Evolutionary conservation across 2,329 filamentous ascomycete species (phyloP).

Genomic region (Metarhizium sp.): DNA sequence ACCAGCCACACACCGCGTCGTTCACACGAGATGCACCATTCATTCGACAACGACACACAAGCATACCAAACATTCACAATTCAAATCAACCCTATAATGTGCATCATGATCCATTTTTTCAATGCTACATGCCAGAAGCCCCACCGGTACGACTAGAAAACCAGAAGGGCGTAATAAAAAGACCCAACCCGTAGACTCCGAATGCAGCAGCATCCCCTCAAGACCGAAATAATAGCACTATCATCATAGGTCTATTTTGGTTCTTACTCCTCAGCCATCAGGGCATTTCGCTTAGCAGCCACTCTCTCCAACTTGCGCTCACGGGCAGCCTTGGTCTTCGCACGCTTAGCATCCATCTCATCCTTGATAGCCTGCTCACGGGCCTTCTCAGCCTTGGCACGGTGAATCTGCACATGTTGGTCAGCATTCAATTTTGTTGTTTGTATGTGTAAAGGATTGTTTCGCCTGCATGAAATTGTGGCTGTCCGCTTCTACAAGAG

Average conservation of each 20-base stretch:
- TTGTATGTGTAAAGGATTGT: background rate
- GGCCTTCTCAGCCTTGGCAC: constrained; percentile 98
- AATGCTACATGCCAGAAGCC: constrained; percentile 49
- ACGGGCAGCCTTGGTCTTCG: constrained; percentile 99
- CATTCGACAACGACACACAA: background rate
- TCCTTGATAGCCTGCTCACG: constrained; percentile 96
- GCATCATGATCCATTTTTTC: constrained; percentile 43
- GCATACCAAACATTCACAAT: background rate
- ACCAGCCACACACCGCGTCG: no score
- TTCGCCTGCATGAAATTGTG: background rate
- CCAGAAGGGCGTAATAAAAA: constrained; percentile 36
- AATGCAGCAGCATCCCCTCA: constrained; percentile 49
- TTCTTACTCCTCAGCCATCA: constrained; percentile 60
- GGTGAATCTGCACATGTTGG: constrained; percentile 70
- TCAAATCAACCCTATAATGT: constrained; percentile 8
- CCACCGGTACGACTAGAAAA: constrained; percentile 39
- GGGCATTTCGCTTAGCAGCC: constrained; percentile 79
- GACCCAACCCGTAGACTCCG: constrained; percentile 51
- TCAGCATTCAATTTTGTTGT: constrained; percentile 8
- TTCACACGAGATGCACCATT: background rate
- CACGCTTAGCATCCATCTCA: constrained; percentile 99
- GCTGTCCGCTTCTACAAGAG: background rate
- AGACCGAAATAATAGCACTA: constrained; percentile 28
- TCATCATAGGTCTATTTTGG: constrained; percentile 32
- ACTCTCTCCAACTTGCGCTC: constrained; percentile 95